Evolutionary conservation across 2,329 filamentous ascomycete genomes (phyloP), one percentile per base, ranked within the genome.

Genomic region (Domatiomyces globalis): DNA sequence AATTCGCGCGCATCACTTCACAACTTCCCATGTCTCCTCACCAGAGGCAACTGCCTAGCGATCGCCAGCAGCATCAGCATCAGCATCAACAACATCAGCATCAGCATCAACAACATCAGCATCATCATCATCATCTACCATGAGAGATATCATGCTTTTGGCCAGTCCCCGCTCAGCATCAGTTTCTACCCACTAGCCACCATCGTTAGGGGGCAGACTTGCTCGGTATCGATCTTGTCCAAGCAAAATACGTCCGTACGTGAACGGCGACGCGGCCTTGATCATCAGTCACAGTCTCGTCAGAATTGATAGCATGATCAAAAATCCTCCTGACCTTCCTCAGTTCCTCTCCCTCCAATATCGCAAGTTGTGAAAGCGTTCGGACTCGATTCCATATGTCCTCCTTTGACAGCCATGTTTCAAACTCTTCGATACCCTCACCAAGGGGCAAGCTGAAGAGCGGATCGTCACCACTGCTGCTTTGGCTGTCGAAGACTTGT

Each of bases 291-390:
- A 77, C 73, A 0, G 76, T 76, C 52, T 78, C 77, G 1, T 69
- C 67, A 12, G 65, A 69, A 27, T 70, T 68, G 54, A 86, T 56
- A 7, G 75, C 74, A 50, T 76, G 71, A 49, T 80, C 74, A 54
- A 82, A 74, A 52, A 68, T 66, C 44, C 68, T 69, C 51, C 71
- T 69, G 45, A 77, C 74, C 43, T 69, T 66, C 51, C 71, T 72
- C 45, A 73, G 69, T 49, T 73, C 68, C 1, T 72, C 76, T 46
- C 74, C 67, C 48, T 69, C 64, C 10, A 85, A 66, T 49, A 81
- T 71, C 3, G 79, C 75, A 54, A 87, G 76, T 62, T 86, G 82
- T 60, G 81, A 84, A 52, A 87, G 67, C 10, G 83, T 87, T 46
- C 71, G 71, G 53, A 82, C 73, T 36, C 84, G 73, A 49, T 76